These are phyloP conservation scores for Xylaria sp. DNA, from an alignment of 2,329 filamentous ascomycete genomes.

Conservation along the genomic window DNA sequence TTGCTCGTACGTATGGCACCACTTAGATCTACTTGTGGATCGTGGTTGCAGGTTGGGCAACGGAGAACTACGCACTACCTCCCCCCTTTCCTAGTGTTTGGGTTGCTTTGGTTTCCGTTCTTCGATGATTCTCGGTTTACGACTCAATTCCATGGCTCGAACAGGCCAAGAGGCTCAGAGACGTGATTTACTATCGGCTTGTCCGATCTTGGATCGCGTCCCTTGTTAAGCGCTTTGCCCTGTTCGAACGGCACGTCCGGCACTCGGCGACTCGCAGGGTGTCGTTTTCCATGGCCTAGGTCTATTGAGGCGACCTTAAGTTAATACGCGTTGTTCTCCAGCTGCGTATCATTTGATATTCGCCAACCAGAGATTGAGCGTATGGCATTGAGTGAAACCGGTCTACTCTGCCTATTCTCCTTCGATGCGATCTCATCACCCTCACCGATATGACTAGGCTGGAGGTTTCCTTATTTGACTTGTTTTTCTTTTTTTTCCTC, in stretches of 20 bases:
- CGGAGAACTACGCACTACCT: slow-evolving; percentile 41
- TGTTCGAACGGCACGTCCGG: slow-evolving; percentile 56
- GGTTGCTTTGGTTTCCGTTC: slow-evolving; percentile 53
- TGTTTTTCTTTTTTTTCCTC: slow-evolving; percentile 46
- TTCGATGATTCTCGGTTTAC: slow-evolving; percentile 52
- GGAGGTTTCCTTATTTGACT: slow-evolving; percentile 45
- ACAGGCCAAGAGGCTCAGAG: slow-evolving; percentile 40
- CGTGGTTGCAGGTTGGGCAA: slow-evolving; percentile 39
- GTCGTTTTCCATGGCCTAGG: slow-evolving; percentile 42
- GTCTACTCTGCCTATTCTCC: slow-evolving; percentile 32
- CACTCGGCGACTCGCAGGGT: slow-evolving; percentile 47
- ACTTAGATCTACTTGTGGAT: slow-evolving; percentile 39
- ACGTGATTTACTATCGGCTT: slow-evolving; percentile 38
- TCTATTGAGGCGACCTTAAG: slow-evolving; percentile 23
- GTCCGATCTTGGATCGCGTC: slow-evolving; percentile 33
- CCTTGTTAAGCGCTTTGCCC: slow-evolving; percentile 30
- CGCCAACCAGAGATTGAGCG: slow-evolving; percentile 31
- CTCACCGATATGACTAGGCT: slow-evolving; percentile 41
- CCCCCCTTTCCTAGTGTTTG: slow-evolving; percentile 50
- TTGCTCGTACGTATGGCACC: slow-evolving; percentile 40
- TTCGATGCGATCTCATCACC: slow-evolving; percentile 48
- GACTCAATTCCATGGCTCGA: slow-evolving; percentile 52
- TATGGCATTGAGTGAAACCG: slow-evolving; percentile 20
- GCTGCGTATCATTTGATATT: slow-evolving; percentile 18
- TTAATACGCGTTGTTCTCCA: slow-evolving; percentile 10